Evolutionary conservation across 139 green algal genomes (phyloP), one percentile per base, ranked within the genome.

Genomic region (Coelastrella sp.): DNA sequence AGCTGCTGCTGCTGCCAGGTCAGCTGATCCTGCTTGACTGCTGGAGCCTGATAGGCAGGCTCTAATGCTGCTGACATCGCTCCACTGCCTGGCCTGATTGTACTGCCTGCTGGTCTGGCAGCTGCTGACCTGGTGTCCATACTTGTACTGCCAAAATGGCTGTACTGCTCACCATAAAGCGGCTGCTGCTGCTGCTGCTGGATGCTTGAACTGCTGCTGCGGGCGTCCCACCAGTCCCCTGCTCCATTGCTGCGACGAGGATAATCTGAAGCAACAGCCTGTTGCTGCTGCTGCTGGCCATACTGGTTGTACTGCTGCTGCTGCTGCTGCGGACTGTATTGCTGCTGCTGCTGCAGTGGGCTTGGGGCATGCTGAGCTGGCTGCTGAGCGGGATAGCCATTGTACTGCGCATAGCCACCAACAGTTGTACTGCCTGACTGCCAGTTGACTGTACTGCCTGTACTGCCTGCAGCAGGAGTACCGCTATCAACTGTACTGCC

Each of bases 1-100:
- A 20, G 12, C 49, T 83, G 78, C 78, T 83, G 78, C 78, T 83
- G 78, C 78, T 83, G 78, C 78, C 78, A 83, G 0, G 78, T 83
- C 35, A 83, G 49, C 78, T 63, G 78, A 22, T 83, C 78, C 49
- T 35, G 57, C 8, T 87, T 58, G 59, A 8, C 6, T 15, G 60
- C 24, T 61, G 25, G 17, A 60, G 20, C 80, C 20, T 63, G 57
- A 78, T 20, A 66, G 17, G 27, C 63, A 78, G 78, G 74, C 25
- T 80, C 74, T 58, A 80, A 10, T 12, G 81, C 61, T 78, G 63
- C 82, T 65, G 82, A 6, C 65, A 24, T 49, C 35, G 35, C 35
- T 49, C 35, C 35, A 49, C 35, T 49, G 35, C 35, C 35, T 65
- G 35, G n/a, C 15, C 25, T 57, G 81, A 59, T 86, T 35, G 59